Evolutionary conservation across 768 basidiomycete species (phyloP).

Genomic region (Austroboletus eburneus): DNA sequence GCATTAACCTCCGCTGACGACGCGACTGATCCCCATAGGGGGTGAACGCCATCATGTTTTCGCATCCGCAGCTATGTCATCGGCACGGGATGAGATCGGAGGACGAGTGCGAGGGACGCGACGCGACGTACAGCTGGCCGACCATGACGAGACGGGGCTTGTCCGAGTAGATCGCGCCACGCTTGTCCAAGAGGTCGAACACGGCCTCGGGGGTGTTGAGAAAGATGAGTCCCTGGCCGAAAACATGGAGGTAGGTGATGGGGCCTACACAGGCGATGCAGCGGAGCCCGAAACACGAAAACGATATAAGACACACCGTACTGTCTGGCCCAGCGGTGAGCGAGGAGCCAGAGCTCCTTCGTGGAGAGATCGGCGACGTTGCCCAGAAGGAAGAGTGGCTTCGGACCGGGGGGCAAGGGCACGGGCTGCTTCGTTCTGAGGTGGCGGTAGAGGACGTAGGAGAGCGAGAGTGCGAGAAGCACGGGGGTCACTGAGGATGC

Average conservation of each 20-base stretch:
- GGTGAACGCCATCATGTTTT: constrained; percentile 71
- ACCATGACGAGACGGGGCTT: constrained; percentile 67
- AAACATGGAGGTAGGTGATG: constrained; percentile 59
- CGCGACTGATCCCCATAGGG: constrained; percentile 58
- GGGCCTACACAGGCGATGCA: constrained; percentile 35
- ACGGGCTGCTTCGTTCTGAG: constrained; percentile 22
- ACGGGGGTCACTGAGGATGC: constrained; percentile 6
- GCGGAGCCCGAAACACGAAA: too few species aligned
- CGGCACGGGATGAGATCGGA: constrained; percentile 5
- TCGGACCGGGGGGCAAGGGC: constrained; percentile 64
- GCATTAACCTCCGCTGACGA: constrained; percentile 64
- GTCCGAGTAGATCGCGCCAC: constrained; percentile 70
- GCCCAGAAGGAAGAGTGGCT: constrained; percentile 59
- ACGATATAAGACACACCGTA: constrained; percentile 47
- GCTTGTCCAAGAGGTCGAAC: constrained; percentile 64
- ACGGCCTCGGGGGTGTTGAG: constrained; percentile 57
- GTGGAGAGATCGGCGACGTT: constrained; percentile 57
- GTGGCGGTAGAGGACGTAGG: constrained; percentile 16
- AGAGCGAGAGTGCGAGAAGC: constrained; percentile 17
- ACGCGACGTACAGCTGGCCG: constrained; percentile 56
- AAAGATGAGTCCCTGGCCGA: constrained; percentile 67
- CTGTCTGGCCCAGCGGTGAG: constrained; percentile 54
- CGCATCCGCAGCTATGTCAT: constrained; percentile 53
- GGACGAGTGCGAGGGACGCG: not conserved
- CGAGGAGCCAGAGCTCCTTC: constrained; percentile 64